A percentile compares a stretch with the other conserved stretches of the same genome.
Conservation (phyloP, 306 rosid genomes). For the Cicer yamashitae region DNA sequence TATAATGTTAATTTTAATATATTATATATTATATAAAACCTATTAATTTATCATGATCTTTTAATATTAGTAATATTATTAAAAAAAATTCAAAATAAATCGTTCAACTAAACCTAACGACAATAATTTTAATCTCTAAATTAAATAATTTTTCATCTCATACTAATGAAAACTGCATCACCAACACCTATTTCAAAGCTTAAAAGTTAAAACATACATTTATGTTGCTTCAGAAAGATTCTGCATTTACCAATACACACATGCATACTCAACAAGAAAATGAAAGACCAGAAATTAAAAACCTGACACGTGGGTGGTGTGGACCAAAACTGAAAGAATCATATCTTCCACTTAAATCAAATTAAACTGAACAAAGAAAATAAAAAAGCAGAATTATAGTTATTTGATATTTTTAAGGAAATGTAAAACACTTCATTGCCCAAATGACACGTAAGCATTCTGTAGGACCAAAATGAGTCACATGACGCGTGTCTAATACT, state of each 20-base stretch:
- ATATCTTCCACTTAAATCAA: not conserved
- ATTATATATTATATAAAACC: too few species aligned
- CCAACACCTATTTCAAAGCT: too few species aligned
- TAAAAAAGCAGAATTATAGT: not conserved
- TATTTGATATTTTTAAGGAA: slow-evolving; percentile 39
- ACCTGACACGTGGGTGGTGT: slow-evolving; percentile 31
- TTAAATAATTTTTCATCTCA: too few species aligned
- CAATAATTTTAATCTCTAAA: too few species aligned
- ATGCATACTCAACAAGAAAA: not conserved
- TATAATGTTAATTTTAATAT: too few species aligned
- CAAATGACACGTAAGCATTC: slow-evolving; percentile 36
- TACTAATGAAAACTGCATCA: too few species aligned
- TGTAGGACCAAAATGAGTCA: not conserved
- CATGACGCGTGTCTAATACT: slow-evolving; percentile 25
- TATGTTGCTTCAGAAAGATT: not conserved
- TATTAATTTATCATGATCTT: too few species aligned
- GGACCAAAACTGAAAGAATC: slow-evolving; percentile 24
- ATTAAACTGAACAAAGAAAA: not conserved
- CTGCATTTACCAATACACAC: not conserved
- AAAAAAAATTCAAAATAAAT: too few species aligned
- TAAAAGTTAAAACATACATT: too few species aligned
- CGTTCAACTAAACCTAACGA: too few species aligned
- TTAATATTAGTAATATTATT: too few species aligned
- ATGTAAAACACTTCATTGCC: slow-evolving; percentile 22
- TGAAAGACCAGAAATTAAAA: slow-evolving; percentile 15